Evolutionary conservation across 192 early-diverging fungal genomes (phyloP), one percentile per base, ranked within the genome.

Genomic region (Linnemannia hyalina): DNA sequence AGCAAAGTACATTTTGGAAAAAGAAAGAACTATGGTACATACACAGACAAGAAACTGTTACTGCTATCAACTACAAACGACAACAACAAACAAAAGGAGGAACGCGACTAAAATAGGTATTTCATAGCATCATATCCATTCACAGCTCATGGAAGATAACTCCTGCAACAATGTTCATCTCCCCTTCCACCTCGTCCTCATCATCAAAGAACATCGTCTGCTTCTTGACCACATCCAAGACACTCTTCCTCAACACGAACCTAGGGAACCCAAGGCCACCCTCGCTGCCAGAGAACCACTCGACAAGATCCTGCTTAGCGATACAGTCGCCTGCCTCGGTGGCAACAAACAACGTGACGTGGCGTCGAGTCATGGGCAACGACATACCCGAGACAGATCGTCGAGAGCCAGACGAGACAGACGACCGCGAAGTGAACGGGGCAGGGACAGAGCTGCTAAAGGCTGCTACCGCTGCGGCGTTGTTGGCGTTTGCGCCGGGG

Each of bases 251-350:
- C 11, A 80, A 77, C 32, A 80, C 72, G 32, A 86, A 49, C 52
- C 80, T 80, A 6, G 84, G 84, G 71, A 86, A 86, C 2, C 84
- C 84, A 70, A 86, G 79, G 0, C 84, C 84, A 1, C 84, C 84
- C n/a, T 86, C 84, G 26, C 79, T 70, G 46, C 84, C 84, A 29
- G 84, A 86, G 72, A 86, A 86, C 84, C 84, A 86, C 23, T 86
- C 78, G 36, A 81, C 55, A 47, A 86, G 46, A 46, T 86, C 83
- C 60, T 85, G 83, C 40, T 85, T 85, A 20, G 78, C 83, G 16
- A 85, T 29, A 60, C 83, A 85, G 20, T 77, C 83, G 22, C 83
- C 83, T 18, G 68, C 73, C 22, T 85, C 83, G 22, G 83, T 80
- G 4, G 83, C 83, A 35, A 85, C 44, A 41, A 85, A 85, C 60